These are phyloP conservation scores for Recurvomyces mirabilis DNA, from an alignment of 495 filamentous ascomycete genomes.

Conservation along the genomic window DNA sequence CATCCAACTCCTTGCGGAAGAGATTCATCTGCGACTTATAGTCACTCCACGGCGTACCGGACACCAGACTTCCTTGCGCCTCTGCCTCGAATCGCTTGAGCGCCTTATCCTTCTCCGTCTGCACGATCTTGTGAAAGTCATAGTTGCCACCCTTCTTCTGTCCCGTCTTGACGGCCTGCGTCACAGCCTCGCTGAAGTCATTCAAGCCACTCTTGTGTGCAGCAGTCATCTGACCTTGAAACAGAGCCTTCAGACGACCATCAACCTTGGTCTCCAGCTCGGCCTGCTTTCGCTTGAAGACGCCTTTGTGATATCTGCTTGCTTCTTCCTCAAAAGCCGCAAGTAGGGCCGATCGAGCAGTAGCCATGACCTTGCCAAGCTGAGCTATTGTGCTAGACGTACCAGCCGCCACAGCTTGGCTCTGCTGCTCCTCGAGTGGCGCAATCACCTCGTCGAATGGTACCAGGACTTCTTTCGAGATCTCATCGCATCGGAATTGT, in stretches of 20 bases:
- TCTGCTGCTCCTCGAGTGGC: slow-evolving; percentile 79
- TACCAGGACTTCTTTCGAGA: slow-evolving; percentile 71
- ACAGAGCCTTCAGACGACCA: slow-evolving; percentile 70
- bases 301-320: slow-evolving; percentile 89
- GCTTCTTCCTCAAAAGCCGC: slow-evolving; percentile 81
- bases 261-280: slow-evolving; percentile 85
- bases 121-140: slow-evolving; percentile 91
- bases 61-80: slow-evolving; percentile 59
- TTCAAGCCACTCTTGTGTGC: slow-evolving; percentile 79
- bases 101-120: slow-evolving; percentile 63
- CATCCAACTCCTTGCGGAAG: slow-evolving; percentile 71
- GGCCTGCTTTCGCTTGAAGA: slow-evolving; percentile 70
- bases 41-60: slow-evolving; percentile 72
- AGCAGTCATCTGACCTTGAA: slow-evolving; percentile 73
- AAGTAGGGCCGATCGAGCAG: slow-evolving; percentile 58
- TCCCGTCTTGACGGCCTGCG: slow-evolving; percentile 67
- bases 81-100: slow-evolving; percentile 66
- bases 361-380: slow-evolving; percentile 63
- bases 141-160: slow-evolving; percentile 83
- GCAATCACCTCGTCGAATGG: slow-evolving; percentile 69
- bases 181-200: slow-evolving; percentile 81
- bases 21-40: slow-evolving; percentile 51
- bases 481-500: slow-evolving; percentile 97
- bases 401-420: slow-evolving; percentile 57
- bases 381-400: slow-evolving; percentile 60